Evolutionary conservation across 352 stramenopile species (phyloP), one percentile per base, ranked within the genome.

Genomic region (Phytophthora lateralis): DNA sequence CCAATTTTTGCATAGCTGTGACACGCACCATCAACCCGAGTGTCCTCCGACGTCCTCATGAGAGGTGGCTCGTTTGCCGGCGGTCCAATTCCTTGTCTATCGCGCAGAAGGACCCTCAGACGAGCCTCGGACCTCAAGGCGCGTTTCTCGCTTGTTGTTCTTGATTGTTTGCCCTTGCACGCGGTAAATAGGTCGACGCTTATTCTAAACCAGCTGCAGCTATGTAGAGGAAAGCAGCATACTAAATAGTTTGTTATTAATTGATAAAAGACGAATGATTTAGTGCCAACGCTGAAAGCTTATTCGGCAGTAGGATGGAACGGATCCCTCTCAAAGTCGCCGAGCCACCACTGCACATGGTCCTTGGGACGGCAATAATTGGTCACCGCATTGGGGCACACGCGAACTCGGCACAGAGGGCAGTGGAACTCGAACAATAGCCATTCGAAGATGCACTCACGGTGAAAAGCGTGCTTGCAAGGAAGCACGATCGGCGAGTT

Each of bases 391-490:
- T 71, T 55, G 6, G 75, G 71, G 14, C 79, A 77, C 24, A 89
- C 71, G 15, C 69, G 82, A 24, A 63, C 71, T 52, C 83, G 73
- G 59, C 83, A 93, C 34, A 90, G 55, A 9, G 83, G 83, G 43
- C 83, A 93, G 37, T 89, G 77, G 60, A 80, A 85, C 58, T 91
- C 66, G 60, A 89, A 86, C 32, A 88, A 48, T 9, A 92, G 66
- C 83, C 83, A 92, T 66, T 90, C 77, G 41, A 85, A 90, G 14
- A 93, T 60, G 66, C 84, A 93, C 30, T 85, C 67, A 17, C 84
- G 78, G 69, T 91, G 84, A 57, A 93, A 93, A 11, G 66, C 55
- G 53, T 93, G 84, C 47, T 75, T 72, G 63, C 84, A 91, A 3
- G 75, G 80, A 9, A 92, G 71, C 15, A 78, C 54, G 38, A 89